These are phyloP conservation scores for Trichophyton schoenleinii DNA, from an alignment of 2,329 filamentous ascomycete species.

Conservation along the genomic window DNA sequence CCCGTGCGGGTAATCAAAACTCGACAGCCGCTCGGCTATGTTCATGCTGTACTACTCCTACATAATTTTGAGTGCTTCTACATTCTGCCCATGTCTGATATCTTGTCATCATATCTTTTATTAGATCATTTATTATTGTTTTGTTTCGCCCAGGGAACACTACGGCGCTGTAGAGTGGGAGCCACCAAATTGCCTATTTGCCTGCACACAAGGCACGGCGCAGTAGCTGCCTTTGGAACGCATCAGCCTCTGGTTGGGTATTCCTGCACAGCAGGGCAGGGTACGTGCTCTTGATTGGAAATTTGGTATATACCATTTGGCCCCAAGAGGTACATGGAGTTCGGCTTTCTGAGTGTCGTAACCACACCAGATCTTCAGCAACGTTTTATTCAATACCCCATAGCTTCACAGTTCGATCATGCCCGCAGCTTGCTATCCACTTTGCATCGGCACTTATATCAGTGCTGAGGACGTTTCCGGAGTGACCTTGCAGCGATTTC, in stretches of 20 bases:
- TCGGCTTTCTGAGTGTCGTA: neutral
- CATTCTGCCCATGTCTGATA: neutral
- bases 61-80: neutral
- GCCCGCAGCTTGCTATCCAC: slow-evolving; percentile 90
- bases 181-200: neutral
- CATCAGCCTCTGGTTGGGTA: no score
- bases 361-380: neutral
- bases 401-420: slow-evolving; percentile 89
- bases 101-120: neutral
- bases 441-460: slow-evolving; percentile 75
- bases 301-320: no score
- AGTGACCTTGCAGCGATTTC: slow-evolving; percentile 79
- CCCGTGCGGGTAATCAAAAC: neutral
- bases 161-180: neutral
- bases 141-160: neutral
- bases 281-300: no score
- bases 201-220: no score
- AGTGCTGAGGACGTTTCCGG: slow-evolving; percentile 79
- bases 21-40: neutral
- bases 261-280: no score
- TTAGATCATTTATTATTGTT: neutral
- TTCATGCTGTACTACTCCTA: neutral
- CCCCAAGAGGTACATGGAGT: neutral
- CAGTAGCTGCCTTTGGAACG: no score
- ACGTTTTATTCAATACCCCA: slow-evolving; percentile 61